These are phyloP conservation scores for Pseudogymnoascus pannorum DNA, from an alignment of 2,329 filamentous ascomycete species.

Conservation along the genomic window DNA sequence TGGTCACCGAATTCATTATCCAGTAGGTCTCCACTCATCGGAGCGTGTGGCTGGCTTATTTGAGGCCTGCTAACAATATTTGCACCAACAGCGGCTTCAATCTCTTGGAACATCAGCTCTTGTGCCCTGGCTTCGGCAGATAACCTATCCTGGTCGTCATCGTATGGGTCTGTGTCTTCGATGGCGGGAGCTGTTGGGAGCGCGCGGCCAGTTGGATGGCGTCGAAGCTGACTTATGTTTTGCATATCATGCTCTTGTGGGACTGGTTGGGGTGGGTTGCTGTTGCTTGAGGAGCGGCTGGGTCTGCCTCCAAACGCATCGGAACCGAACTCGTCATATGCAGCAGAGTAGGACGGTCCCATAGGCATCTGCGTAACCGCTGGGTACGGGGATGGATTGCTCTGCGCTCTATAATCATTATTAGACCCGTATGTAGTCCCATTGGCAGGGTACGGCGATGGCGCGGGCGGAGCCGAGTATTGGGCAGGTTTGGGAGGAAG, in stretches of 20 bases:
- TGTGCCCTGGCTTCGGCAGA: constrained; percentile 24
- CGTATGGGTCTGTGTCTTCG: constrained; percentile 16
- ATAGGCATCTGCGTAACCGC: constrained; percentile 15
- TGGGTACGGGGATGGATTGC: constrained; percentile 18
- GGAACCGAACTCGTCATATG: constrained; percentile 15
- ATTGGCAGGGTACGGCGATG: constrained; percentile 23
- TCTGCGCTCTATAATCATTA: constrained; percentile 21
- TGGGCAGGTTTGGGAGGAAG: constrained; percentile 19
- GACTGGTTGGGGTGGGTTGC: constrained; percentile 14
- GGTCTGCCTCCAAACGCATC: constrained; percentile 18
- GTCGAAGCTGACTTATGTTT: constrained; percentile 19
- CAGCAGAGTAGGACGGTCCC: constrained; percentile 14
- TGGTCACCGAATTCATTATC: constrained; percentile 41
- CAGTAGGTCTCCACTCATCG: constrained; percentile 38
- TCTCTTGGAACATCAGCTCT: constrained; percentile 30
- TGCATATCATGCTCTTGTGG: constrained; percentile 11
- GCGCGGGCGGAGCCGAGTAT: constrained; percentile 19
- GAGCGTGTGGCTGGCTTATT: background rate
- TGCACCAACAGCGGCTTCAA: constrained; percentile 28
- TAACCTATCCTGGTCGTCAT: constrained; percentile 22
- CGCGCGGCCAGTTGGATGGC: constrained; percentile 29
- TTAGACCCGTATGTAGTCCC: constrained; percentile 20
- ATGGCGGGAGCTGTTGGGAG: constrained; percentile 27
- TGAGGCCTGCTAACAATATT: background rate
- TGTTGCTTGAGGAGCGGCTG: constrained; percentile 18